Conservation (phyloP, 805 yeast genomes). For the Cyberlindnera mrakii region DNA sequence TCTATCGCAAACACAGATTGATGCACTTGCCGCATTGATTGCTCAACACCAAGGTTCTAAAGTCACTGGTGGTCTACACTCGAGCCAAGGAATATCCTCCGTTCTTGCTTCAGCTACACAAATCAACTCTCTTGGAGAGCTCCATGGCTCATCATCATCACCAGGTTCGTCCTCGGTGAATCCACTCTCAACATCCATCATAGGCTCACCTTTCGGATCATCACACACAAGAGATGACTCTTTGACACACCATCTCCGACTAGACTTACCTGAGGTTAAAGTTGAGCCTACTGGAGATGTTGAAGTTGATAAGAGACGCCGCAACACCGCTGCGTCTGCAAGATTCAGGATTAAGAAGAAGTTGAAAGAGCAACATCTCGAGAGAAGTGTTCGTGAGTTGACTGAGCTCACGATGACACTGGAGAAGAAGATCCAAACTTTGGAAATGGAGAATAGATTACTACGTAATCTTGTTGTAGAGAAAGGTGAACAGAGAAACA, state of each 20-base stretch:
- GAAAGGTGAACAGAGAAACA: slow-evolving; percentile 53
- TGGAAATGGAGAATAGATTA: slow-evolving; percentile 90
- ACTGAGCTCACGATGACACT: slow-evolving; percentile 58
- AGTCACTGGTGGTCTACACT: background rate
- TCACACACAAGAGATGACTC: slow-evolving; percentile 1
- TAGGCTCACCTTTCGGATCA: no score
- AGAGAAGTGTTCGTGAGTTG: slow-evolving; percentile 64
- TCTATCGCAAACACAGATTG: slow-evolving; percentile 61
- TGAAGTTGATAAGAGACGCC: slow-evolving; percentile 68
- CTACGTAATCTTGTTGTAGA: slow-evolving; percentile 79
- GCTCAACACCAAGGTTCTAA: slow-evolving; percentile 53
- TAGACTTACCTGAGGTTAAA: slow-evolving; percentile 8
- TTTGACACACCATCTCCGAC: background rate
- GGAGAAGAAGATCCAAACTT: slow-evolving; percentile 70
- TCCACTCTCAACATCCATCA: no score
- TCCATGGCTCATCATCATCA: background rate
- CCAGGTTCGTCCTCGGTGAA: no score
- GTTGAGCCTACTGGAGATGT: slow-evolving; percentile 24
- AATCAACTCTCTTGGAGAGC: background rate
- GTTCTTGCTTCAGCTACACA: no score
- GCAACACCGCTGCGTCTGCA: slow-evolving; percentile 93
- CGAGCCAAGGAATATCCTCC: no score
- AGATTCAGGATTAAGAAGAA: slow-evolving; percentile 90
- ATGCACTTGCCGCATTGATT: slow-evolving; percentile 63
- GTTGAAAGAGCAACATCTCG: slow-evolving; percentile 87